These are phyloP conservation scores for Mycena rosella DNA, from an alignment of 768 basidiomycete genomes.

Conservation along the genomic window DNA sequence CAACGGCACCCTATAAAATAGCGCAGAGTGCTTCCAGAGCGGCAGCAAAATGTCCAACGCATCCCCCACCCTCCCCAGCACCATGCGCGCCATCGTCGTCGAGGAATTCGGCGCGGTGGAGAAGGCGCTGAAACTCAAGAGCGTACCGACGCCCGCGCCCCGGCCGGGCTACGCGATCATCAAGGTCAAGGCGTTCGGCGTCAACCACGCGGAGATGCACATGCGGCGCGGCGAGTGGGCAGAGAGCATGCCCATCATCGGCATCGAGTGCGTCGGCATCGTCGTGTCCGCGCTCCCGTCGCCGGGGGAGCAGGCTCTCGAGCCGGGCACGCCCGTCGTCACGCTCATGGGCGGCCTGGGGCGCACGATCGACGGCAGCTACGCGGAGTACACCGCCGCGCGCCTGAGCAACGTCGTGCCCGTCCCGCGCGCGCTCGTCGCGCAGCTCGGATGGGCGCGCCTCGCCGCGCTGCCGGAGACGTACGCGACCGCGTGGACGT, in stretches of 20 bases:
- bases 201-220: constrained; percentile 44
- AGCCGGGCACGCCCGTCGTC: constrained; percentile 34
- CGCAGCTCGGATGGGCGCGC: constrained; percentile 34
- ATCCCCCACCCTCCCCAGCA: constrained; percentile 14
- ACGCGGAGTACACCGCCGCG: constrained; percentile 37
- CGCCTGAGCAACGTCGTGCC: constrained; percentile 32
- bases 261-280: constrained; percentile 42
- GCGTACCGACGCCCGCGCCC: constrained; percentile 29
- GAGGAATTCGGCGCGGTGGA: constrained; percentile 36
- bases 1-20: no score
- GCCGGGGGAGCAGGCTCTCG: constrained; percentile 7
- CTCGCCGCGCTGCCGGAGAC: constrained; percentile 40
- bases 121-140: constrained; percentile 20
- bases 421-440: constrained; percentile 23
- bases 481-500: constrained; percentile 41
- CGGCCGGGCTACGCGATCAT: constrained; percentile 36
- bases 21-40: no score
- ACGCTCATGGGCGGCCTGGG: constrained; percentile 42
- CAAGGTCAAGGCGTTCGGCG: constrained; percentile 37
- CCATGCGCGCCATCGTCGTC: constrained; percentile 41
- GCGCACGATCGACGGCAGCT: constrained; percentile 35
- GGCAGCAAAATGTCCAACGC: background rate
- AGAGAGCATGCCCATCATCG: constrained; percentile 39
- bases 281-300: constrained; percentile 27
- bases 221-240: constrained; percentile 44